Percentiles rank a stretch among this genome's conserved stretches.
These are phyloP conservation scores for Candida khao-thaluensis DNA, from an alignment of 805 yeast genomes.

Conservation along the genomic window DNA sequence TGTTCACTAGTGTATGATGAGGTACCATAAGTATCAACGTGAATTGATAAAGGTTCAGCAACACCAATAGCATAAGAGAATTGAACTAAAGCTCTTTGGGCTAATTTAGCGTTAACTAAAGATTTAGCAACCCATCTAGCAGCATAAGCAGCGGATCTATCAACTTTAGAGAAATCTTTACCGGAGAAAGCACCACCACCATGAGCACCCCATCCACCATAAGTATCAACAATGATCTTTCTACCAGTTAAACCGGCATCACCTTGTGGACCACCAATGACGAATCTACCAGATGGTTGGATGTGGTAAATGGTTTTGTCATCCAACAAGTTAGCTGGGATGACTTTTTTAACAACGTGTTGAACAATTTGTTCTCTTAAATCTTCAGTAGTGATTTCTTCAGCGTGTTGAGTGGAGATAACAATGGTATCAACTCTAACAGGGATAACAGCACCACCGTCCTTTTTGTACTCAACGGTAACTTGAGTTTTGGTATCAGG, in stretches of 20 bases:
- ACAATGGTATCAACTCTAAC: slow-evolving; percentile 96
- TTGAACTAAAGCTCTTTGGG: slow-evolving; percentile 96
- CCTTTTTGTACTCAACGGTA: slow-evolving; percentile 92
- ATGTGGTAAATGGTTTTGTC: slow-evolving; percentile 96
- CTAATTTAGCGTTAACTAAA: slow-evolving; percentile 88
- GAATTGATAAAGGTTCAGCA: slow-evolving; percentile 97
- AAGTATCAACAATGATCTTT: slow-evolving; percentile 98
- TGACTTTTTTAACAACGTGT: slow-evolving; percentile 87
- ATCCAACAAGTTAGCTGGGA: slow-evolving; percentile 86
- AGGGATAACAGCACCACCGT: slow-evolving; percentile 94
- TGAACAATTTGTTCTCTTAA: slow-evolving; percentile 74
- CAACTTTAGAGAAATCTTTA: slow-evolving; percentile 99
- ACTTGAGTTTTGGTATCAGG: slow-evolving; percentile 99
- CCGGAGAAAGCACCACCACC: slow-evolving; percentile 99
- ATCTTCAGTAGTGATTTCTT: slow-evolving; percentile 89
- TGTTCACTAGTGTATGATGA: slow-evolving; percentile 85
- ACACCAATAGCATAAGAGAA: slow-evolving; percentile 99
- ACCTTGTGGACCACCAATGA: slow-evolving; percentile 99
- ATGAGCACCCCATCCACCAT: slow-evolving; percentile 99
- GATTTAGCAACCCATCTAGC: slow-evolving; percentile 99
- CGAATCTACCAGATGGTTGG: slow-evolving; percentile 99
- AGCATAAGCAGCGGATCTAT: slow-evolving; percentile 99
- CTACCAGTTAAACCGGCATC: slow-evolving; percentile 99
- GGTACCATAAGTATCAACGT: slow-evolving; percentile 98
- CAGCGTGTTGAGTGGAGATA: slow-evolving; percentile 97